phyloP scores from a whole-genome alignment of 768 basidiomycete genomes.

The Mrakia blollopis region DNA sequence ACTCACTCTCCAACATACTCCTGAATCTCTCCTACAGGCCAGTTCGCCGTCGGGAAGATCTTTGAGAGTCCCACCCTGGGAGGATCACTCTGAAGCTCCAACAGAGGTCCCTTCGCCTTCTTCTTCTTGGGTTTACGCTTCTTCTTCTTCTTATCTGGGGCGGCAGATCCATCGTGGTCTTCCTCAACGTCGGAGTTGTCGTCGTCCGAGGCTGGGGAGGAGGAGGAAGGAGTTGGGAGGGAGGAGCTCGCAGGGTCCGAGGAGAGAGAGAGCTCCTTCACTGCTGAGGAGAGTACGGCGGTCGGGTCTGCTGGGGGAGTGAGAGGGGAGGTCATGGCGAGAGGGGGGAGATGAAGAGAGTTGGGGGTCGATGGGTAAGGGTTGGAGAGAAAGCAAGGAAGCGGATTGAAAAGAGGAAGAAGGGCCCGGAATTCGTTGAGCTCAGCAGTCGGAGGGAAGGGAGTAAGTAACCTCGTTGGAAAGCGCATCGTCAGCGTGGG shows the following conservation, averaged over 20 bases:
- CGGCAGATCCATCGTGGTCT: background rate
- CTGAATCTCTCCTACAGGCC: constrained; percentile 85
- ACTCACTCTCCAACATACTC: constrained; percentile 88
- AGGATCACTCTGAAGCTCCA: constrained; percentile 72
- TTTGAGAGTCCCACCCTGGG: constrained; percentile 83
- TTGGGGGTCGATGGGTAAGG: too few species aligned
- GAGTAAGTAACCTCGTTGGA: too few species aligned
- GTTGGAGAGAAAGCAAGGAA: too few species aligned
- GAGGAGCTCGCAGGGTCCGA: background rate
- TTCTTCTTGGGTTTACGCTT: constrained; percentile 53
- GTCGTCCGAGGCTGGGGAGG: constrained; percentile 3
- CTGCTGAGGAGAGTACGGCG: background rate
- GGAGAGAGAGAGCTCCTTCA: background rate
- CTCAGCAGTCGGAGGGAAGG: too few species aligned
- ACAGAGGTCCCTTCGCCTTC: constrained; percentile 45
- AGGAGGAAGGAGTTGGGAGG: background rate
- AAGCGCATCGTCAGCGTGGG: too few species aligned
- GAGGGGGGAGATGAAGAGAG: too few species aligned
- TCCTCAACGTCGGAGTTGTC: constrained; percentile 21
- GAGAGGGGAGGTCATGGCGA: too few species aligned
- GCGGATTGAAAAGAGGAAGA: too few species aligned
- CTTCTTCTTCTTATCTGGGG: constrained; percentile 31
- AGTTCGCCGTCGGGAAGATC: constrained; percentile 77
- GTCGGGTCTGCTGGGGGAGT: background rate
- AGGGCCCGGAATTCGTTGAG: too few species aligned